These are phyloP conservation scores for Aspergillus bertholletiae DNA, from an alignment of 495 filamentous ascomycete genomes.

Conservation along the genomic window DNA sequence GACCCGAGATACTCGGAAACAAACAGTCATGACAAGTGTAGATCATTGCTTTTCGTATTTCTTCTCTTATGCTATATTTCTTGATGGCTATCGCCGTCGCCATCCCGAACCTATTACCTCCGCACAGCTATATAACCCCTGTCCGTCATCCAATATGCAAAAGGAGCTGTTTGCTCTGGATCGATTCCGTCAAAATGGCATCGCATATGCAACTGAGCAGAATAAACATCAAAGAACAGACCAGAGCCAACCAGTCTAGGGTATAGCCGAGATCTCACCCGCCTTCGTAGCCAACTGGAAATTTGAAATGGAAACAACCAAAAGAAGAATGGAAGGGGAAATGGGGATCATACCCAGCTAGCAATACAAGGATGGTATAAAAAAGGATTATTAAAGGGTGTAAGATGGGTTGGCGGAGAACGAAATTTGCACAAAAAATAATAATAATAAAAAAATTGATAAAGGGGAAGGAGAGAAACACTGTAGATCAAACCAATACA, in stretches of 20 bases:
- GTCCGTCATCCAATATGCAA: constrained; percentile 9
- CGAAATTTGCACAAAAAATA: constrained; percentile 20
- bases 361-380: constrained; percentile 42
- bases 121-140: constrained; percentile 11
- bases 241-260: constrained; percentile 23
- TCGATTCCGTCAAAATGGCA: constrained; percentile 21
- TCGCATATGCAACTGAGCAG: constrained; percentile 22
- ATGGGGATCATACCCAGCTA: constrained; percentile 40
- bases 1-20: too few species aligned
- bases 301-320: constrained; percentile 11
- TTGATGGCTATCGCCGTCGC: constrained; percentile 9
- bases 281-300: constrained; percentile 11
- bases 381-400: constrained; percentile 29
- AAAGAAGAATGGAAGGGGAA: constrained; percentile 18
- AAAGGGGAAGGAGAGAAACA: constrained; percentile 17
- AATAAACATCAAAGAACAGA: constrained; percentile 18
- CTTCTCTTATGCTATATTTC: constrained; percentile 10
- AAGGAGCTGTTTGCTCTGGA: constrained; percentile 14
- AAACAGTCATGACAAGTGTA: constrained; percentile 2
- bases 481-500: constrained; percentile 17
- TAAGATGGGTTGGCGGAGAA: constrained; percentile 26
- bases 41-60: constrained; percentile 12
- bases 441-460: too few species aligned
- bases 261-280: constrained; percentile 11
- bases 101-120: constrained; percentile 11